Base-by-base conservation (phyloP, 768 basidiomycete species). In the Guyanaporus albipodus region DNA sequence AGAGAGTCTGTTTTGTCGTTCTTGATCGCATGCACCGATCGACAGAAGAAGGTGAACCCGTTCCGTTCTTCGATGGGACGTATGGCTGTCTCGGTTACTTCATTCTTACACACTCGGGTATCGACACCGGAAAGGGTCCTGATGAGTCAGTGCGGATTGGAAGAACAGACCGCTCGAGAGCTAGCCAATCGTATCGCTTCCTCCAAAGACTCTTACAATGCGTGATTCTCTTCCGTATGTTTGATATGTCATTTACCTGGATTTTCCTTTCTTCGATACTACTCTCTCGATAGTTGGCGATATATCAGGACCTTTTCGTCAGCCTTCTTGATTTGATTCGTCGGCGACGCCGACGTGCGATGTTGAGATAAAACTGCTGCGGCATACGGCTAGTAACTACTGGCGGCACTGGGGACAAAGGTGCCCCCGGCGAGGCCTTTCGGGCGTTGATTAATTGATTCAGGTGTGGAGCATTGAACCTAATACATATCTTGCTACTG, bases 1-100 rank as follows among this genome's bases (percentile, higher is more conserved):
- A 67, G 51, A 43, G 48, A 34, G 44, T 55, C 59, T 18, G 48
- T 69, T 39, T 45, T 55, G 29, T 42, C 50, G 15, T 49, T 60
- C 29, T 43, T 65, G 22, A 17, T 44, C 29, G 27, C 49, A 14
- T 54, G 52, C 38, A 32, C 19, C 38, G 47, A 51, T 29, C 52
- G 35, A 51, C 57, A 36, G 29, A 53, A 46, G 32, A 37, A 24
- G 39, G 24, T 26, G 10, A 12, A 34, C 8, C 44, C 32, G 12
- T 32, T 54, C 21, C 50, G 50, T 38, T 52, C 35, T 8, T 55
- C 57, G 3, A 35, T 51, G 43, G 42, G 36, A 17, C 55, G 50
- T 22, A 14, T 19, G 24, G 29, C 36, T 8, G 41, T 36, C 36
- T 50, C 42, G 18, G 29, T 47, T 18, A 22, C 48, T 23, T 32